Evolutionary conservation across 2,329 filamentous ascomycete species (phyloP).

Genomic region (Aspergillus sp.): DNA sequence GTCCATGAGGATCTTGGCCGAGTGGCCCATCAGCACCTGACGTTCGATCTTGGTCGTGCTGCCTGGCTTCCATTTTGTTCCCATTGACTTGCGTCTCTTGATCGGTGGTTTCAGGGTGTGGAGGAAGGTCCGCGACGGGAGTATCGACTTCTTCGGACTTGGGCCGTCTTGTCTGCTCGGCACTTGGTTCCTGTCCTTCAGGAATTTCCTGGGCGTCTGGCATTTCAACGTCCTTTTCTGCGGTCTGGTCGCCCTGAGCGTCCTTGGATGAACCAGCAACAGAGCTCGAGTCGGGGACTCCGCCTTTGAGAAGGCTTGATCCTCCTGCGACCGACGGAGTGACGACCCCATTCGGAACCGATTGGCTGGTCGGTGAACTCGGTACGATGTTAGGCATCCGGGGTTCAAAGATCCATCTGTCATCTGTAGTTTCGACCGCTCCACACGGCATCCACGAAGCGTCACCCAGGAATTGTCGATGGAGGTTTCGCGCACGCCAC

Average conservation of each 20-base stretch:
- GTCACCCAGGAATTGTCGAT: slow-evolving; percentile 60
- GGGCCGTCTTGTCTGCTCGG: slow-evolving; percentile 18
- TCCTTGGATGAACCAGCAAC: slow-evolving; percentile 9
- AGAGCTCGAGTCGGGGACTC: slow-evolving; percentile 8
- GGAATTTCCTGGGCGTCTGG: slow-evolving; percentile 19
- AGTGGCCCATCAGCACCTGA: slow-evolving; percentile 10
- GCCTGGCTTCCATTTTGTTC: slow-evolving; percentile 5
- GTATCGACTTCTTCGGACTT: slow-evolving; percentile 38
- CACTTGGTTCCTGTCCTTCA: slow-evolving; percentile 7
- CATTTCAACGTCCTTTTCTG: slow-evolving; percentile 35
- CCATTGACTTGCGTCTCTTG: slow-evolving; percentile 14
- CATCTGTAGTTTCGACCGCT: slow-evolving; percentile 50
- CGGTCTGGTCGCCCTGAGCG: slow-evolving; percentile 8
- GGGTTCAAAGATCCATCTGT: slow-evolving; percentile 48
- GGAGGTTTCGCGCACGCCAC: slow-evolving; percentile 57
- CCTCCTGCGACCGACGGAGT: slow-evolving; percentile 9
- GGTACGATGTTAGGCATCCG: slow-evolving; percentile 17
- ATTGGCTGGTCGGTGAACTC: slow-evolving; percentile 14
- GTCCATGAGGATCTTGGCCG: slow-evolving; percentile 12
- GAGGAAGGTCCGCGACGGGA: slow-evolving; percentile 31
- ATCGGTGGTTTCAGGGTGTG: slow-evolving; percentile 24
- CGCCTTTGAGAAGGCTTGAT: slow-evolving; percentile 10
- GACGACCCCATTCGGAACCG: slow-evolving; percentile 14
- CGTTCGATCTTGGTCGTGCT: slow-evolving; percentile 3
- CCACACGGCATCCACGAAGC: slow-evolving; percentile 58